Base-by-base conservation (phyloP, 202 grass and related monocot genomes). In the Elaeis oleifera region DNA sequence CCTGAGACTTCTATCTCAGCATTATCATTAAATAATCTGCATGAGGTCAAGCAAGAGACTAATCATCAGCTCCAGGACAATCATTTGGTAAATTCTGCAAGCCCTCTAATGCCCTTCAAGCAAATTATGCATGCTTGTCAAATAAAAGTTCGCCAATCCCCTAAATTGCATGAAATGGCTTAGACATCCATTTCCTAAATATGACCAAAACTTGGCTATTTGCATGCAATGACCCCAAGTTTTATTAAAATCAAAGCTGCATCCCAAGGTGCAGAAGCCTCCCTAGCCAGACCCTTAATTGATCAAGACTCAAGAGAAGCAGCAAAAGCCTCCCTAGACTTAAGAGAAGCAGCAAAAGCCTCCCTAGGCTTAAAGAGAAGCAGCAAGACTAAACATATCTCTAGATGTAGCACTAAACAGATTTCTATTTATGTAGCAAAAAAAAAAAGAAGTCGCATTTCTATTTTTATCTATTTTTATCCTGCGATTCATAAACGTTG, bases 201-300 rank as follows among this genome's bases (percentile, higher is more conserved):
- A n/a, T 18, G 53, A 63, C 28, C 66, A 50, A 86, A 81, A 14
- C 7, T 60, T 39, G 1, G 9, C 20, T 53, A 51, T 60, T 5
- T 86, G 70, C 74, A 86, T 74, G 74, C 66, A 82, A 79, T 65
- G 72, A 24, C 60, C 15, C 75, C 79, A 68, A 78, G 23, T 79
- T 75, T 65, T 20, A 82, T 63, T 2, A n/a, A n/a, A 53, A 63
- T 52, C 67, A 65, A 76, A 72, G 13, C 68, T 48, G 63, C 57
- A 72, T 51, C 61, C 67, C 78, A 62, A 72, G 58, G 71, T 68
- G 49, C 61, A 72, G 74, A 67, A 59, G 65, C 80, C 71, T 74
- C 78, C 23, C 74, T 69, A 22, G n/a, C n/a, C n/a, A n/a, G n/a
- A n/a, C n/a, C n/a, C n/a, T n/a, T n/a, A n/a, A n/a, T n/a, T n/a